Percentiles rank a stretch among this genome's conserved stretches.
These are phyloP conservation scores for Aspergillus sp. DNA, from an alignment of 2,329 filamentous ascomycete genomes.

Conservation along the genomic window DNA sequence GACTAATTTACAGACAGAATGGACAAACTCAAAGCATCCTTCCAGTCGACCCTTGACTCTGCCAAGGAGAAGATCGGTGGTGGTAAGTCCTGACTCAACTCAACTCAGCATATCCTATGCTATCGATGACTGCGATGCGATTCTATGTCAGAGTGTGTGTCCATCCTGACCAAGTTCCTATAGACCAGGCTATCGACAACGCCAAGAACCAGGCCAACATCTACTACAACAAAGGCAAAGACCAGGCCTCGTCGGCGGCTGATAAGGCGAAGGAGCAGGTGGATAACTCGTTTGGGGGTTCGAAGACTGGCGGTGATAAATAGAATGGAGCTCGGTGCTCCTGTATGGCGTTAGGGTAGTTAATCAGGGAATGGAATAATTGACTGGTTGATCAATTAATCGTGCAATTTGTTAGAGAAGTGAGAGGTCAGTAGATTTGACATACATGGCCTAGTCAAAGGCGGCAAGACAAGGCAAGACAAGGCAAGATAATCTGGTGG, in stretches of 20 bases:
- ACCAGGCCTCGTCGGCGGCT: conserved; percentile 1
- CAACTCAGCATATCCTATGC: background rate
- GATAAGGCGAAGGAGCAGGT: conserved; percentile 4
- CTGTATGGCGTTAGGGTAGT: background rate
- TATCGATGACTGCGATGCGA: too few relatives aligned
- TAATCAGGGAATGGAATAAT: background rate
- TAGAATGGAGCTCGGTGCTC: background rate
- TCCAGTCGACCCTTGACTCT: background rate
- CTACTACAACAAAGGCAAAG: conserved; percentile 6
- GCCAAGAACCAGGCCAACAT: conserved; percentile 5
- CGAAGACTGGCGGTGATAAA: background rate
- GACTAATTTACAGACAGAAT: background rate
- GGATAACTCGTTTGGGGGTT: background rate
- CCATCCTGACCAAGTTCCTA: background rate
- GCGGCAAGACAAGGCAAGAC: too few relatives aligned
- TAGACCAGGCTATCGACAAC: background rate
- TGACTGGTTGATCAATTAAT: background rate
- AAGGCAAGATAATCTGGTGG: too few relatives aligned
- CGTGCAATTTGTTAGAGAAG: background rate
- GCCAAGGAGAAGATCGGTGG: background rate
- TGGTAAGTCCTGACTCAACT: background rate
- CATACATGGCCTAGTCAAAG: too few relatives aligned
- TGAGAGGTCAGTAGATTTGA: too few relatives aligned
- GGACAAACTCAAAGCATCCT: background rate
- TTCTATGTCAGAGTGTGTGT: too few relatives aligned